Evolutionary conservation across 208 protist species (phyloP).

Genomic region (Acanthamoeba triangularis): DNA sequence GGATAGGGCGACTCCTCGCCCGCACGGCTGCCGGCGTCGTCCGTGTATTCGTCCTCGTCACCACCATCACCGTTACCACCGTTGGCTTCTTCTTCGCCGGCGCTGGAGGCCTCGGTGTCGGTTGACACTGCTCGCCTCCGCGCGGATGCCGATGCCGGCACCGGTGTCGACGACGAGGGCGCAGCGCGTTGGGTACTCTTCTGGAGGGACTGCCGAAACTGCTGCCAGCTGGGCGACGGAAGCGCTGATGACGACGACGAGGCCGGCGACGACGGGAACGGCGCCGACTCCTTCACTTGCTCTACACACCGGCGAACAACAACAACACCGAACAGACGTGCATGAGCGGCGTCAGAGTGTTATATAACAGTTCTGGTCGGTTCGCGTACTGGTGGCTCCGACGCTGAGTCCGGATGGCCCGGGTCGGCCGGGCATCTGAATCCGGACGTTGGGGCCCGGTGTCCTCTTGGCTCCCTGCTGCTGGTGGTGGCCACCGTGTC

Average conservation of each 20-base stretch:
- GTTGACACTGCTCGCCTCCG: background rate
- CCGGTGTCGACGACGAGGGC: background rate
- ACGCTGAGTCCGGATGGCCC: background rate
- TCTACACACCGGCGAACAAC: background rate
- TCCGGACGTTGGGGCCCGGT: background rate
- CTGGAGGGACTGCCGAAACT: background rate
- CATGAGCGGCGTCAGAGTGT: too few relatives aligned
- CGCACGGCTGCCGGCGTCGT: background rate
- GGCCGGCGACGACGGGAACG: background rate
- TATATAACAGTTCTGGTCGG: too few relatives aligned
- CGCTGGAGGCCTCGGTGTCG: background rate
- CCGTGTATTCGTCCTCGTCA: background rate
- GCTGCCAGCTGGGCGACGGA: slow-evolving; percentile 6
- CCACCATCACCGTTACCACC: background rate
- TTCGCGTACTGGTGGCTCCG: background rate
- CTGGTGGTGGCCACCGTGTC: too few relatives aligned
- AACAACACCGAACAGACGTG: too few relatives aligned
- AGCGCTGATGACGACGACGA: background rate
- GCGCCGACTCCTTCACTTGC: background rate
- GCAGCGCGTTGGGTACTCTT: background rate
- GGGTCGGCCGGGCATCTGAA: background rate
- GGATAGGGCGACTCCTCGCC: background rate
- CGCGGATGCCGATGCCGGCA: background rate
- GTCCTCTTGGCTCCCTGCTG: background rate
- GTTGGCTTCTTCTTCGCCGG: background rate